These are phyloP conservation scores for Zopfochytrium polystomum DNA, from an alignment of 371 early-diverging fungal genomes.

Conservation along the genomic window DNA sequence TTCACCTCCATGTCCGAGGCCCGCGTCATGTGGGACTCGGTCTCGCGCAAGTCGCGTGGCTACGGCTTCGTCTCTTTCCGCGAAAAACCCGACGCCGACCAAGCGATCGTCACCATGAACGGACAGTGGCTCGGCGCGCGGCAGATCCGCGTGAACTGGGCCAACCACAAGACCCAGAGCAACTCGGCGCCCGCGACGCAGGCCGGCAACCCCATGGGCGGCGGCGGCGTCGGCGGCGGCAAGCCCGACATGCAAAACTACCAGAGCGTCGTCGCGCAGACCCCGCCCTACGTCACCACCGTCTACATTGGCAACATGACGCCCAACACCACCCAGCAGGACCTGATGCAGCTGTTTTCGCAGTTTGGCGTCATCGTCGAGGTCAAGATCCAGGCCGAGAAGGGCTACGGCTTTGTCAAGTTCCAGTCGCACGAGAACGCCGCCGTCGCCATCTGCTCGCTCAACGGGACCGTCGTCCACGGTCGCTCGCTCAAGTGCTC, in stretches of 20 bases:
- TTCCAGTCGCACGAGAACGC: slow-evolving; percentile 89
- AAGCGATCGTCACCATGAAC: slow-evolving; percentile 77
- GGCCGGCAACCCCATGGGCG: neutral
- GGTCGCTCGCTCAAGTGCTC: slow-evolving; percentile 78
- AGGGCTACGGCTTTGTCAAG: slow-evolving; percentile 89
- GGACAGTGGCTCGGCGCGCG: slow-evolving; percentile 62
- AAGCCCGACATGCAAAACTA: slow-evolving; percentile 43
- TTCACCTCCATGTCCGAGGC: slow-evolving; percentile 80
- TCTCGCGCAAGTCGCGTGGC: slow-evolving; percentile 77
- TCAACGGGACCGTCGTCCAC: slow-evolving; percentile 68
- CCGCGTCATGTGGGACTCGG: slow-evolving; percentile 79
- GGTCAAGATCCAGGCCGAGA: slow-evolving; percentile 77
- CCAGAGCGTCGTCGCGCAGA: slow-evolving; percentile 67
- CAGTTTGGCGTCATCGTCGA: slow-evolving; percentile 73
- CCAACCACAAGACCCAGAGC: slow-evolving; percentile 65
- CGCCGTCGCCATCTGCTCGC: slow-evolving; percentile 73
- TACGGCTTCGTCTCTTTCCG: slow-evolving; percentile 82
- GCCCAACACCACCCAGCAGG: slow-evolving; percentile 69
- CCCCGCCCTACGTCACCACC: slow-evolving; percentile 76
- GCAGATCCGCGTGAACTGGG: slow-evolving; percentile 71
- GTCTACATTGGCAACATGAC: slow-evolving; percentile 86
- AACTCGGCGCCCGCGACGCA: neutral
- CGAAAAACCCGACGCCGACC: slow-evolving; percentile 73
- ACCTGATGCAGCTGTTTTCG: slow-evolving; percentile 72
- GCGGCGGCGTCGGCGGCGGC: too few species aligned